Conservation (phyloP, 2,329 filamentous ascomycete genomes). For the Curvularia sp. region DNA sequence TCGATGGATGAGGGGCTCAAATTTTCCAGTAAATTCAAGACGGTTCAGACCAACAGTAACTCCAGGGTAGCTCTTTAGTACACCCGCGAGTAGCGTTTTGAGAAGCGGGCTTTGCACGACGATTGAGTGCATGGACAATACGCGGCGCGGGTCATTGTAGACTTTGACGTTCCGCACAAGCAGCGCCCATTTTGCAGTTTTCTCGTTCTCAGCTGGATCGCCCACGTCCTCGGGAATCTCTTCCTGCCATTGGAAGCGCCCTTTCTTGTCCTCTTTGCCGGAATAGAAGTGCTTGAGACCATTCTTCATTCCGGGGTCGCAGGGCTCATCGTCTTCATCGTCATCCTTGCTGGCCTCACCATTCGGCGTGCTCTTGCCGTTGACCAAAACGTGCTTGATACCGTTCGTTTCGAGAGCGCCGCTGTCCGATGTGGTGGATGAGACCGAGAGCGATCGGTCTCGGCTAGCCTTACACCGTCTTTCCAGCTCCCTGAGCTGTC, state of each 20-base stretch:
- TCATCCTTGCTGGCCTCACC: constrained; percentile 12
- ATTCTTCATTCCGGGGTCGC: constrained; percentile 49
- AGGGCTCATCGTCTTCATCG: constrained; percentile 24
- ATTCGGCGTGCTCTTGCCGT: constrained; percentile 17
- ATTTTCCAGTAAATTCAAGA: constrained; percentile 67
- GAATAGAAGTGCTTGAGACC: constrained; percentile 59
- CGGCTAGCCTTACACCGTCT: not conserved
- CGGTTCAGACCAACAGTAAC: constrained; percentile 68
- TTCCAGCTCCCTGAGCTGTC: not conserved
- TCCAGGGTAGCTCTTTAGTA: constrained; percentile 67
- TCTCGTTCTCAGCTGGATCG: constrained; percentile 62
- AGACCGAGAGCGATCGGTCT: constrained; percentile 1
- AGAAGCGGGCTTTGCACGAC: constrained; percentile 70
- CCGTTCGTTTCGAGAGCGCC: constrained; percentile 15
- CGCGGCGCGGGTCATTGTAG: constrained; percentile 63
- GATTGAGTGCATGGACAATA: constrained; percentile 68
- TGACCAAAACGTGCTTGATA: constrained; percentile 24
- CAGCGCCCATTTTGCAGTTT: constrained; percentile 66
- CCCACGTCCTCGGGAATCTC: constrained; percentile 45
- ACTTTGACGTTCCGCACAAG: constrained; percentile 53
- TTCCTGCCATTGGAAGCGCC: constrained; percentile 47
- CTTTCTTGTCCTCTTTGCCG: constrained; percentile 53
- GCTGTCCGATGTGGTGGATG: constrained; percentile 15
- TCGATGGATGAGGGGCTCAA: constrained; percentile 71
- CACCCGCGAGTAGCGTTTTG: constrained; percentile 63